Evolutionary conservation across 2,329 filamentous ascomycete species (phyloP), one percentile per base, ranked within the genome.

Genomic region (Epichloe gansuensis): DNA sequence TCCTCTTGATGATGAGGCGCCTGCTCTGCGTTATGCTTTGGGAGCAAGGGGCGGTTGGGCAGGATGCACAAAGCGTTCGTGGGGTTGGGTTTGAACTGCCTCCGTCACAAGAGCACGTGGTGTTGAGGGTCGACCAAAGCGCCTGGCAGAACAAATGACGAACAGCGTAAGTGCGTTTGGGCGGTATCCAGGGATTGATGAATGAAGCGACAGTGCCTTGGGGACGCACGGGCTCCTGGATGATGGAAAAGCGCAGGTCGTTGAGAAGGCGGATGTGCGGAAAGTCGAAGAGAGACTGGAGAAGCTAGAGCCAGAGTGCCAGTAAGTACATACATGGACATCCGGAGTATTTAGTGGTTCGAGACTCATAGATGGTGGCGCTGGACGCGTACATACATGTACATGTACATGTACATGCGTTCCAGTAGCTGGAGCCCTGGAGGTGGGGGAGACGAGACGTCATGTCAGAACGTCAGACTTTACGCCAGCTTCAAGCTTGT

Each of bases 81-180:
- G 52, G 48, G 46, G 39, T 23, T 34, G 34, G 41, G 23, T 49
- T 35, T 23, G 37, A 35, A 28, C 39, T 21, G 43, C 8, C 47
- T 48, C 43, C 48, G 43, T 53, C 52, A 43, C 52, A 50, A 38
- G 48, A 46, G 47, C 52, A 44, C 31, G 48, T 39, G 48, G 31
- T 37, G 44, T 44, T 43, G 43, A 42, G 25, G 28, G 13, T 37
- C 35, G 31, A 34, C 31, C 39, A 44, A 25, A 11, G 28, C 48
- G 44, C 48, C 15, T 31, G 42, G 35, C 41, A 13, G 46, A 37
- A 28, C 21, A 48, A 50, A 37, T 50, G 52, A 31, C 37, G 52
- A 46, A 37, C 43, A 44, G 48, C 21, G 48, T 34, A 17, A 42
- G n/a, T n/a, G 23, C 41, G 17, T 44, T 35, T 15, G 46, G 46